Evolutionary conservation across 2,329 filamentous ascomycete species (phyloP), one percentile per base, ranked within the genome.

Genomic region (Lecanicillium sp.): DNA sequence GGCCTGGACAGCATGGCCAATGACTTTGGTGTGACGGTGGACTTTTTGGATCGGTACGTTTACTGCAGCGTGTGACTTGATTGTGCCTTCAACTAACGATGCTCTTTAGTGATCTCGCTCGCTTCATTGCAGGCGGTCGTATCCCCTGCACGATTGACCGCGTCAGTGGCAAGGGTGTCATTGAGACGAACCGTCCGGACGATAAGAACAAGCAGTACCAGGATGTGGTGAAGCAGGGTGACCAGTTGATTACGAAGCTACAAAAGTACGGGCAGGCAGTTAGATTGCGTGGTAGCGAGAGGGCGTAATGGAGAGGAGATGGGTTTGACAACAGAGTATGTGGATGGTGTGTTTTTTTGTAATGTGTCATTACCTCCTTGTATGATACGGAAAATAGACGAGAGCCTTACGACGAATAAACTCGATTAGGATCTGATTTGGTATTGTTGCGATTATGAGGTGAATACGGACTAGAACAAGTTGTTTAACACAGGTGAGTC

Each of bases 141-240:
- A 90, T 98, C 55, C 82, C 89, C 37, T 96, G 92, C 73, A 96
- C 89, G 17, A 96, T 98, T 52, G 92, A 98, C 65, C 85, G 92
- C 39, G 92, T 98, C 48, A 86, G 89, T 43, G 92, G 90, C 49
- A 92, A 94, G 62, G 90, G 90, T 37, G 85, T 96, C 51, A 96
- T 98, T 54, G 92, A 96, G 74, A 98, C 92, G 32, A 95, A 95
- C 68, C 78, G 92, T 39, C 89, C 90, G 8, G 92, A 96, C 59
- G 89, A 95, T 69, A 98, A 98, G 80, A 96, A 96, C 74, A 95
- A 95, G 75, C 92, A 98, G 68, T 98, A 98, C 65, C 85, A 89
- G 53, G 92, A 98, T 53, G 88, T 96, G 28, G 88, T 98, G 45
- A 92, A 92, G 68, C 92, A 96, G 60, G 92, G 92, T 22, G 92